Base-by-base conservation (phyloP, 2,329 filamentous ascomycete genomes). In the Alternaria ventricosa region DNA sequence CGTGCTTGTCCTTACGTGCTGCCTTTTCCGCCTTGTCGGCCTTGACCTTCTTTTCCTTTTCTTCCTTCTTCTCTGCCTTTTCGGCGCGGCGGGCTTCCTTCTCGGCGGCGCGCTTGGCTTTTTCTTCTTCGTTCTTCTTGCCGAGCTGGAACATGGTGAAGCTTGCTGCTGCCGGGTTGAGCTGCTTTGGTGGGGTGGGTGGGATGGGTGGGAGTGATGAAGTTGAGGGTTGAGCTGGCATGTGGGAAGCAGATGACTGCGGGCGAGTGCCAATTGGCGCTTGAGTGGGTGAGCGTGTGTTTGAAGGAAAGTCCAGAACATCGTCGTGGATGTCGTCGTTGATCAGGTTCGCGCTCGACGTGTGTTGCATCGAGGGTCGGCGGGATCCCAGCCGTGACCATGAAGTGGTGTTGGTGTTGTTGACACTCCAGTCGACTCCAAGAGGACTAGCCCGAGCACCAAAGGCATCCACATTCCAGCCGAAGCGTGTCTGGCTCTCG, bases 141-240 rank as follows among this genome's bases (percentile, higher is more conserved):
- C 73, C 71, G 1, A 74, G 49, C 15, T 61, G 57, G 27, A 72
- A 71, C 60, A 72, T 69, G 67, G 91, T 95, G 77, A 98, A 98
- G 1, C 91, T 92, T 9, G 94, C 94, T 0, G 95, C 96, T 7
- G 92, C 88, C 8, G 96, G 96, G 73, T 99, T 98, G 27, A 98
- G 85, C 71, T 87, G 71, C 11, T 76, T 79, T 0, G 78, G 78
- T 86, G 50, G 88, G 72, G 80, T 89, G 83, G 44, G 84, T 75
- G 56, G 82, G 70, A 73, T 56, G 5, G 57, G 64, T 22, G 81
- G 65, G 41, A 70, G 44, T 5, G 63, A 61, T 15, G 62, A 55
- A 75, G 55, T 50, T 11, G 59, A 58, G 3, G 22, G 49, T 12
- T 63, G 65, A 0, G 20, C 62, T 2, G 73, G 72, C 65, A 77